Percentiles rank a stretch among this genome's conserved stretches.
These are phyloP conservation scores for Ceratocystiopsis sp. DNA, from an alignment of 2,329 filamentous ascomycete species.

Conservation along the genomic window DNA sequence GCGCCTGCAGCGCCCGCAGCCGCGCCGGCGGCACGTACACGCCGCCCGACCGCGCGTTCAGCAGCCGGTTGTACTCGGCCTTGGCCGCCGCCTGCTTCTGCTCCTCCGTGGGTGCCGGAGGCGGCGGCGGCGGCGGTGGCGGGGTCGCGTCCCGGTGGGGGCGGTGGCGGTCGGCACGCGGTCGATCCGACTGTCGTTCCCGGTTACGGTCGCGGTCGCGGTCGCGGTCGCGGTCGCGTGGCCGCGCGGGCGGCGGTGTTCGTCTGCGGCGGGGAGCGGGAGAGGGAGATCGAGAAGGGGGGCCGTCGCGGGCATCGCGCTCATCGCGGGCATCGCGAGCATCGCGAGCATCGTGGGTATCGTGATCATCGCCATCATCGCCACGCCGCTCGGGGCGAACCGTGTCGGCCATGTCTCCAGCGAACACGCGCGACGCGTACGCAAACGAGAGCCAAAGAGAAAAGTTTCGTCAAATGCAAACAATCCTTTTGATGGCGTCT, in stretches of 20 bases:
- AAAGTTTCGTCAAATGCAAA: too few relatives aligned
- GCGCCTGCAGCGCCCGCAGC: slow-evolving; percentile 78
- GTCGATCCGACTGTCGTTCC: neutral
- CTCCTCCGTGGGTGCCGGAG: slow-evolving; percentile 45
- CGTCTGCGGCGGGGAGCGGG: too few relatives aligned
- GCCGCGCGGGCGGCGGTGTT: neutral
- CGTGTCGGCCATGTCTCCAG: slow-evolving; percentile 6
- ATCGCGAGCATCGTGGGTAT: too few relatives aligned
- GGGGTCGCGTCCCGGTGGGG: slow-evolving; percentile 16
- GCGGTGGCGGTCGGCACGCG: neutral
- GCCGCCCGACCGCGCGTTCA: slow-evolving; percentile 85
- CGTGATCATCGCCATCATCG: neutral
- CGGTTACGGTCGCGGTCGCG: neutral
- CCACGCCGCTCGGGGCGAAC: slow-evolving; percentile 4
- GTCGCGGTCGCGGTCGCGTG: neutral
- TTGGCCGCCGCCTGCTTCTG: slow-evolving; percentile 79
- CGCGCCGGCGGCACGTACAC: slow-evolving; percentile 92
- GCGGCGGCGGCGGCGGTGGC: slow-evolving; percentile 23
- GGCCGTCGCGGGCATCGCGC: neutral
- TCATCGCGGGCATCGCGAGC: too few relatives aligned
- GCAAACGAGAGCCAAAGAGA: too few relatives aligned
- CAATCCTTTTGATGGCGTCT: too few relatives aligned
- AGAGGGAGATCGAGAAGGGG: too few relatives aligned
- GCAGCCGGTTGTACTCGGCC: slow-evolving; percentile 81
- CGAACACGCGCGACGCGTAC: neutral